These are phyloP conservation scores for Talaromyces trachyspermus DNA, from an alignment of 495 filamentous ascomycete genomes.

Conservation along the genomic window DNA sequence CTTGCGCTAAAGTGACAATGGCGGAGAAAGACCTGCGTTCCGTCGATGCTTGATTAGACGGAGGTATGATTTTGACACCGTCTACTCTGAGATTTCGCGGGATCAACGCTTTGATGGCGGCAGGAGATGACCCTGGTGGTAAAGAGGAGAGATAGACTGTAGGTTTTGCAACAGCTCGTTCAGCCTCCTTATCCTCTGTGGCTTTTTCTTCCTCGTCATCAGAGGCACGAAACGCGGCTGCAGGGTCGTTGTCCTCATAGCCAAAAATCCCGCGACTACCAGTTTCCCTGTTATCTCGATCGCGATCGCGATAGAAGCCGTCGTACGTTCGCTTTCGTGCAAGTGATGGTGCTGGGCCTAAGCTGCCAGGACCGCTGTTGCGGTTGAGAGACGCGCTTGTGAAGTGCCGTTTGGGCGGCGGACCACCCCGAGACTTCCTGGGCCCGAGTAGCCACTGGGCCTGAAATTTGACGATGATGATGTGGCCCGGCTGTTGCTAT, in stretches of 20 bases:
- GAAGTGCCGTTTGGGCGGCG: slow-evolving; percentile 49
- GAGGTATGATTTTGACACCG: slow-evolving; percentile 64
- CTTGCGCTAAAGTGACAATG: slow-evolving; percentile 77
- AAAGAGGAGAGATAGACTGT: slow-evolving; percentile 66
- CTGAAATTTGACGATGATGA: slow-evolving; percentile 1
- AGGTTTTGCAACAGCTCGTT: slow-evolving; percentile 75
- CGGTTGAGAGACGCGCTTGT: slow-evolving; percentile 35
- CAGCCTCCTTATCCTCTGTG: slow-evolving; percentile 46
- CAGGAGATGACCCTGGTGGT: slow-evolving; percentile 59
- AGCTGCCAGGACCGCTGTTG: slow-evolving; percentile 68
- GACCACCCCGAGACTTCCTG: slow-evolving; percentile 31
- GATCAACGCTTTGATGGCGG: slow-evolving; percentile 67
- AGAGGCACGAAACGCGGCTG: slow-evolving; percentile 40
- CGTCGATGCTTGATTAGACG: slow-evolving; percentile 46
- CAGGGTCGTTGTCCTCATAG: slow-evolving; percentile 47
- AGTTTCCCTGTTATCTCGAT: slow-evolving; percentile 21
- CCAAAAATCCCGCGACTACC: slow-evolving; percentile 39
- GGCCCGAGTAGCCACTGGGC: slow-evolving; percentile 24
- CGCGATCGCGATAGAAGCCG: slow-evolving; percentile 37
- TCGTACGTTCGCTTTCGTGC: slow-evolving; percentile 47
- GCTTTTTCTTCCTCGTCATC: slow-evolving; percentile 46
- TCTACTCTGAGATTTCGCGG: slow-evolving; percentile 64
- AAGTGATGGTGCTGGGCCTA: slow-evolving; percentile 55
- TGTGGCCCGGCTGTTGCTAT: slow-evolving; percentile 5
- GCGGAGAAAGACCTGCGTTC: slow-evolving; percentile 75